Evolutionary conservation across 257 asterid species (phyloP), one percentile per base, ranked within the genome.

Genomic region (Nicotiana otophora): DNA sequence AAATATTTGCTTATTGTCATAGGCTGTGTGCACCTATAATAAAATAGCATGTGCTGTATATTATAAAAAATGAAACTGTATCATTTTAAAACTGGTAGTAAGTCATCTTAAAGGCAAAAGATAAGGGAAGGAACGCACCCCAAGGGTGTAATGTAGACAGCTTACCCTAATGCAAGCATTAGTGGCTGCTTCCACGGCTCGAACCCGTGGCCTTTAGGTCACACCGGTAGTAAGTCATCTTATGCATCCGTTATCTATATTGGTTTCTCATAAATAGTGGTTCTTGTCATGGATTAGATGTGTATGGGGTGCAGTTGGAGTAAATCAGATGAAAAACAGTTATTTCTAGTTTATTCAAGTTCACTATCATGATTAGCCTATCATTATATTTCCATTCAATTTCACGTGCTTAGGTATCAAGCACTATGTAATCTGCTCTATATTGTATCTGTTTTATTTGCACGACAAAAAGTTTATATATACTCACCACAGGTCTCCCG

Each of bases 401-500:
- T 23, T 74, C 42, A 26, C 10, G 6, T 74, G 16, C 16, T 14
- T 74, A 7, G 61, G 61, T 7, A 3, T 2, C 46, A 26, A 74
- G 80, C 80, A 74, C 63, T 74, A 46, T 0, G 4, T 48, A 26
- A 28, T 26, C 62, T 74, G 80, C 63, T 74, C 51, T 48, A 16
- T 12, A 19, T 17, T 31, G 7, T 77, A 3, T 51, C 36, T n/a
- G 15, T 60, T 68, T 70, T 23, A 26, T 74, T 48, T 26, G 63
- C 16, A 26, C 26, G 3, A 6, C 57, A 11, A 26, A 14, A 23
- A 23, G 28, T 14, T 15, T 64, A 15, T 51, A 26, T 39, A 15
- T 48, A 30, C 17, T 14, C 46, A 51, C 83, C 4, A 17, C 92
- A 96, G 99, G 90, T 96, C 79, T 83, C 99, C n/a, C 97, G 98